Base-by-base conservation (phyloP, 129 eudicot species). In the Oenanthe sinensis region DNA sequence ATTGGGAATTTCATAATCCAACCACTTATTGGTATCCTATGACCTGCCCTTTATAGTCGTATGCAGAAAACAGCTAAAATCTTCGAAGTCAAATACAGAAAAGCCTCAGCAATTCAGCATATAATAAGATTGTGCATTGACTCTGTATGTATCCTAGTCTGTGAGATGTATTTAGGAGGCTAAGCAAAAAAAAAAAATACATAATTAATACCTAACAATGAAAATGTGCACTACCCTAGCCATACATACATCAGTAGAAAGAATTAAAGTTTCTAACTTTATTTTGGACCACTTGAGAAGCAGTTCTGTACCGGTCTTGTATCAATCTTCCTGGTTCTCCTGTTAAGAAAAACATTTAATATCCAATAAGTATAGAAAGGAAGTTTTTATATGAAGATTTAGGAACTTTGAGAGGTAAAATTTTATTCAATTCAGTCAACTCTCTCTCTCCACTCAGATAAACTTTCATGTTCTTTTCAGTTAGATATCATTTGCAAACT, bases 281-380 rank as follows among this genome's bases (percentile, higher is more conserved):
- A 86, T 88, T 95, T 86, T 91, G 92, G 79, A 91, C 91, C 84
- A 95, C 96, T 90, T 87, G 94, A 80, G 97, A 95, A 81, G 98
- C 97, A 87, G 98, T 87, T 82, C 98, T 90, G 92, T 91, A 95
- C 77, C 98, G 91, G 79, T 91, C 97, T 50, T 97, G 97, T 81
- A 95, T 92, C 86, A 95, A 81, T 81, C 87, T 95, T 85, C 98
- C 98, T 60, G 98, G 98, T 84, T 95, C 97, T 45, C 97, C 97
- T 92, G 83, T 84, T 45, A 78, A 86, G 78, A 58, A 16, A 43
- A 77, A 40, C 33, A 28, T 36, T 12, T 54, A 54, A 26, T 10
- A 8, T 9, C 33, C 46, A 13, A n/a, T 36, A 73, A 73, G 46
- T 15, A 24, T 0, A 44, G 24, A 24, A 10, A 26, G 13, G 24